Evolutionary conservation across 2,329 filamentous ascomycete species (phyloP), one percentile per base, ranked within the genome.

Genomic region (Neonectria magnoliae): DNA sequence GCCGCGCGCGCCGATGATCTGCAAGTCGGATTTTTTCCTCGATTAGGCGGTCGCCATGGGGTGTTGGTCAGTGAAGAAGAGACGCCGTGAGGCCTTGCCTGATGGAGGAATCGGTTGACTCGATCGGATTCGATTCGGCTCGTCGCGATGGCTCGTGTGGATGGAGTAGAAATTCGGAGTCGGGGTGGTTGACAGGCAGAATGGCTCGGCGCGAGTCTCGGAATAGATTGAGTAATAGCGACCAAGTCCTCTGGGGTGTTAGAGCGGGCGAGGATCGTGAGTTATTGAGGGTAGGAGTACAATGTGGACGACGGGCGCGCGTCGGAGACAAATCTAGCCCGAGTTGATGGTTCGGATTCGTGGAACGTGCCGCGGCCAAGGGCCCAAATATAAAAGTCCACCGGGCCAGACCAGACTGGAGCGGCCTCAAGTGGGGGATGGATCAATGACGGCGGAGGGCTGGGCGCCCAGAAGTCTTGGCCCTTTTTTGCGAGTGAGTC

Each of bases 1-100:
- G 73, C 72, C 73, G 72, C 73, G 73, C 65, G 67, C 63, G 60
- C 68, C 67, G 70, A 62, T 41, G 70, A 68, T 65, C 65, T 66
- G 64, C 57, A 57, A 70, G 62, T 65, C 58, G 64, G 65, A 54
- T 48, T 42, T 58, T 13, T 65, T 48, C 42, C 42, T 41, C 20
- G 60, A 61, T 66, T 71, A 74, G 62, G 61, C 33, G 57, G 60
- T 57, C 65, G 71, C 71, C 72, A 74, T 74, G 60, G 31, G 67
- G 61, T 48, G 29, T 47, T 41, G 36, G 13, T n/a, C 42, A 20
- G 20, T 8, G 41, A 53, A 55, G 51, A 42, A 54, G 20, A 48
- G 22, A 27, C 20, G 44, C 14, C 38, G 54, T 25, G 52, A 41
- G 33, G 22, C 45, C 55, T 22, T 65, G 27, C 20, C 5, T 22